Base-by-base conservation (phyloP, 805 yeast genomes). In the Maudiozyma saulgeensis region DNA sequence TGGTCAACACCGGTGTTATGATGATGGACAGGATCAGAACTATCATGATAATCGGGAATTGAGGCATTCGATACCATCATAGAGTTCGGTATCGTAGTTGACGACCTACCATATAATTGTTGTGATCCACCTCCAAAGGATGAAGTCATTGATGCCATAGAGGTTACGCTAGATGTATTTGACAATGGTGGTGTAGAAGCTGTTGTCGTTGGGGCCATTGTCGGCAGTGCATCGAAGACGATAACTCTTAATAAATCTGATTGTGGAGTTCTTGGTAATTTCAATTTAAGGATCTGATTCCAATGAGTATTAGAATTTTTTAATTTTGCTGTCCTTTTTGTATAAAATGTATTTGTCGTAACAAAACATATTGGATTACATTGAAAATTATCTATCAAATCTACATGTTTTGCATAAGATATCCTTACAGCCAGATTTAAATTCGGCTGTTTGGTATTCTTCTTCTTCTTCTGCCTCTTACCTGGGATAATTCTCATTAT, bases 351-450 rank as follows among this genome's bases (percentile, higher is more conserved):
- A 49, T 63, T 58, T 18, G 64, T 61, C 4, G 60, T 58, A 12
- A 62, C 61, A 44, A 59, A 49, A 46, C 68, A 63, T 3, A 63
- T 50, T 1, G 68, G 63, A 47, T 59, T 60, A 45, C 67, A 63
- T 16, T 57, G 53, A 38, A 64, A 63, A 11, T 52, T 55, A 15
- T 57, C 52, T 16, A 60, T 49, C 8, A 61, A 45, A 19, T 56
- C 63, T n/a, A 64, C 47, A 28, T 58, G 53, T 44, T 51, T 52
- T 6, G 60, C 58, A 40, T 57, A 59, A 2, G 58, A 48, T 21
- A 59, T 60, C 37, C 54, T 51, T 11, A 59, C 55, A 41, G 52
- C 53, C 46, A 62, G 49, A 12, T 56, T 21, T 41, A 62, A 44
- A 23, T 53, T 46, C 26, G 58, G 52, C 46, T 49, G 28, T 43